These are phyloP conservation scores for Beauveria sp. DNA, from an alignment of 2,329 filamentous ascomycete genomes.

Conservation along the genomic window DNA sequence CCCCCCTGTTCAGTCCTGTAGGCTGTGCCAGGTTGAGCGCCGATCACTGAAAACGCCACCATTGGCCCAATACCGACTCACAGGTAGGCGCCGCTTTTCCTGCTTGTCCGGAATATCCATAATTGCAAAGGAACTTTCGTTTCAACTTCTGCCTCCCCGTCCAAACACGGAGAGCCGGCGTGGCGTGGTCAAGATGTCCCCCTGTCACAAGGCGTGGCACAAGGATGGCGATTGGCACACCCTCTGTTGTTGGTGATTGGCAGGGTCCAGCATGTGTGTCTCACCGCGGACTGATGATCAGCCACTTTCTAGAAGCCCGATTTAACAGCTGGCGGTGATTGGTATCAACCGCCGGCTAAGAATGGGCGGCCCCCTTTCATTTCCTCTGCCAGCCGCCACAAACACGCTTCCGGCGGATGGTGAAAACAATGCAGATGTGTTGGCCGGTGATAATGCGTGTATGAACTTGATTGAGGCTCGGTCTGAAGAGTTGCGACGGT, in stretches of 20 bases:
- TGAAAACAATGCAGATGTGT: neutral
- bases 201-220: slow-evolving; percentile 3
- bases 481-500: neutral
- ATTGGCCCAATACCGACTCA: neutral
- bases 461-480: neutral
- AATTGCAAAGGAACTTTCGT: neutral
- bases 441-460: neutral
- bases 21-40: neutral
- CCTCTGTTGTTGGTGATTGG: slow-evolving; percentile 6
- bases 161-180: neutral
- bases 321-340: neutral
- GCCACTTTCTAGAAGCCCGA: slow-evolving; percentile 10
- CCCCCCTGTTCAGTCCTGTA: neutral
- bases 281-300: slow-evolving; percentile 3
- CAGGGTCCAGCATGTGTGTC: slow-evolving; percentile 10
- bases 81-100: neutral
- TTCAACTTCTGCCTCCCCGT: neutral
- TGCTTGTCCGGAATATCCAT: neutral
- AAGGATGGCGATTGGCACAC: neutral
- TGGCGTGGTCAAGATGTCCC: neutral
- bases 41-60: slow-evolving; percentile 5
- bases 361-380: slow-evolving; percentile 7
- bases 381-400: slow-evolving; percentile 3
- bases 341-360: neutral
- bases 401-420: neutral